Base-by-base conservation (phyloP, 176 grass and related monocot genomes). In the Aegilops speltoides region DNA sequence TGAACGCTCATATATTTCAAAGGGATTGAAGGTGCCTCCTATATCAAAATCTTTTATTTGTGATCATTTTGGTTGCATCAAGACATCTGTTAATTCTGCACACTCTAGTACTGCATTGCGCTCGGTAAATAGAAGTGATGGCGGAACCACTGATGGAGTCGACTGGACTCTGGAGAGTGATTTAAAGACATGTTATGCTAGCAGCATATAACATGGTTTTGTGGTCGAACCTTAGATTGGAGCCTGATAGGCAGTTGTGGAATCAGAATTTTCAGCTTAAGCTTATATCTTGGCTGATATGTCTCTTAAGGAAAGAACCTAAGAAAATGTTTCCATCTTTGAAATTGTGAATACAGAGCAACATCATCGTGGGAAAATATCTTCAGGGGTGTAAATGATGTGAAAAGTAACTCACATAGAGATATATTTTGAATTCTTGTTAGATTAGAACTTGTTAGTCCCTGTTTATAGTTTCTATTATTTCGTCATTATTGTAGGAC, bases 21-120 rank as follows among this genome's bases (percentile, higher is more conserved):
- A 94, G 81, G 91, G 93, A 76, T 83, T 98, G 70, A 98, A 98
- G 96, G 96, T 97, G n/a, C 32, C 2, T 82, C 25, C 20, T 88
- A 25, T 33, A 78, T 78, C 82, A 50, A 68, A 56, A 3, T 74
- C n/a, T 75, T 75, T 28, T 82, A 11, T 41, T 85, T 40, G 14
- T 26, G 15, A 66, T 29, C n/a, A 26, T 86, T 79, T 37, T 78
- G 40, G 74, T 67, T 83, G 61, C 20, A 12, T 85, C 0, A 8
- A 64, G 80, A 70, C 60, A 75, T 85, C 65, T 22, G 25, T 52
- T 66, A 75, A 62, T 60, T 71, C 40, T 73, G 8, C 57, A 77
- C 80, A 66, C 31, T 64, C 50, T 64, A 19, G 76, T 57, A 59
- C 25, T 31, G 61, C 78, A 74, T 67, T 86, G 43, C 15, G 17